Conservation (phyloP, 495 filamentous ascomycete genomes). For the Terfezia claveryi region DNA sequence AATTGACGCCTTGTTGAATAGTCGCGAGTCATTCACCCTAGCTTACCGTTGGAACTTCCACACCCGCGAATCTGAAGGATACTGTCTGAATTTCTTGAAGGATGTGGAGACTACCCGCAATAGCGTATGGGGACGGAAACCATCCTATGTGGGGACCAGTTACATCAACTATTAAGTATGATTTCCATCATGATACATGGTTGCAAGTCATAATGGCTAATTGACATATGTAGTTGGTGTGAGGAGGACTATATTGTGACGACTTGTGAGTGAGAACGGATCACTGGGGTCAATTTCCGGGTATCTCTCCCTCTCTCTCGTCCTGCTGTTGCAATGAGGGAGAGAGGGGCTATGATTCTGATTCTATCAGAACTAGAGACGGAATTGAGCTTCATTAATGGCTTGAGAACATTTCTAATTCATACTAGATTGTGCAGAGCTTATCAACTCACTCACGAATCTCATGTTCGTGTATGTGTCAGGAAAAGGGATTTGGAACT, state of each 20-base stretch:
- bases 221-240: constrained; percentile 11
- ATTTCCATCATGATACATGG: too few relatives aligned
- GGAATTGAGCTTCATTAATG: too few relatives aligned
- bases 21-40: too few relatives aligned
- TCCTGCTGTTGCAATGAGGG: not conserved
- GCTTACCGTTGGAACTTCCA: too few relatives aligned
- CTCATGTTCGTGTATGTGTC: constrained; percentile 54
- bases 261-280: constrained; percentile 3
- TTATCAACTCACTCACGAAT: constrained; percentile 61
- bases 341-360: not conserved
- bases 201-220: not conserved
- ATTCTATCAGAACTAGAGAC: too few relatives aligned
- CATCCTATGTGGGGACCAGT: constrained; percentile 11
- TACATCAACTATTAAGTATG: constrained; percentile 16
- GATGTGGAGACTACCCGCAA: constrained; percentile 21
- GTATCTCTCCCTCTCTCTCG: too few relatives aligned
- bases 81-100: constrained; percentile 17
- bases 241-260: constrained; percentile 19
- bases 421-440: constrained; percentile 31
- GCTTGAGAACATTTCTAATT: not conserved
- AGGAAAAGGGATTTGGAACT: constrained; percentile 47
- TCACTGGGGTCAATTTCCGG: not conserved
- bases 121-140: constrained; percentile 10
- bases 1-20: too few relatives aligned
- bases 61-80: constrained; percentile 16